These are phyloP conservation scores for Aspergillus fumigatus DNA, from an alignment of 2,329 filamentous ascomycete genomes.

Conservation along the genomic window DNA sequence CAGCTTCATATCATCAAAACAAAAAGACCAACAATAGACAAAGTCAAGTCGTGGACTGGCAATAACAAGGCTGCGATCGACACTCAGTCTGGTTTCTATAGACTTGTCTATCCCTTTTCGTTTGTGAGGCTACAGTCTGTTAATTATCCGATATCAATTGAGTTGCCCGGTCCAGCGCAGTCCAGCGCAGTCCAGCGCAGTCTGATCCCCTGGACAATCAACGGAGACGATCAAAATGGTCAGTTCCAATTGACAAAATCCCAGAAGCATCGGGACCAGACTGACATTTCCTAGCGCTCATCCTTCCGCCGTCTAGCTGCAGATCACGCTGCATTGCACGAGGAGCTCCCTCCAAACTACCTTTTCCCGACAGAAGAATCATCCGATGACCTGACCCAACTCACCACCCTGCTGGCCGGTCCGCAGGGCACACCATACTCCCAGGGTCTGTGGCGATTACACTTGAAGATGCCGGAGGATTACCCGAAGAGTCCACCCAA, in stretches of 20 bases:
- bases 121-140: not conserved
- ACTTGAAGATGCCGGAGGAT: constrained; percentile 56
- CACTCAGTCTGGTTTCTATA: constrained; percentile 4
- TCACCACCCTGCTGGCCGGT: constrained; percentile 56
- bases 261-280: not conserved
- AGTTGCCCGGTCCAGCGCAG: not conserved
- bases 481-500: constrained; percentile 50
- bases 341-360: constrained; percentile 58
- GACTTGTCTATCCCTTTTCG: not conserved
- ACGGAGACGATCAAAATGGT: not conserved
- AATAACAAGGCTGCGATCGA: constrained; percentile 2
- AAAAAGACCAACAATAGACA: constrained; percentile 8
- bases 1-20: constrained; percentile 17
- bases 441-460: constrained; percentile 55
- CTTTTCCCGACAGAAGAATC: constrained; percentile 47
- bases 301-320: constrained; percentile 54
- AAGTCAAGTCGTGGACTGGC: not conserved
- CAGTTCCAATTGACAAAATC: not conserved
- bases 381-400: constrained; percentile 52
- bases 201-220: not conserved
- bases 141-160: not conserved
- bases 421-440: constrained; percentile 58
- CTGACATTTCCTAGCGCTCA: constrained; percentile 22
- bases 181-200: not conserved
- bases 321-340: constrained; percentile 56